Evolutionary conservation across 1,284 basidiomycete genomes (phyloP), one percentile per base, ranked within the genome.

Genomic region (Neonothopanus nambi): DNA sequence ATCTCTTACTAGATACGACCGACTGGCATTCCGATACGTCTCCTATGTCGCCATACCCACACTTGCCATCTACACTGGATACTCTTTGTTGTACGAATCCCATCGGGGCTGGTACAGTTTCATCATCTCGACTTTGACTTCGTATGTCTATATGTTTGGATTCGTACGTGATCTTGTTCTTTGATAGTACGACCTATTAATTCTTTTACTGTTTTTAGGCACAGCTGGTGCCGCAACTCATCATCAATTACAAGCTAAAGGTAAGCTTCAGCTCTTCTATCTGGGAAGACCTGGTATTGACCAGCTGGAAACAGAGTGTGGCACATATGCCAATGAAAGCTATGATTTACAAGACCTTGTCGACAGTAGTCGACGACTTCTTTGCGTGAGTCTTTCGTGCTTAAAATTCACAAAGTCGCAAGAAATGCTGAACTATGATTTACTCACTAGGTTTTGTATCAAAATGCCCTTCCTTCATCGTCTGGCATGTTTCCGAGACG

Each of bases 231-330:
- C 95, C 95, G 39, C 93, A 96, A 70, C 72, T 97, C 51, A 92
- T 95, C 65, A 94, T 95, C 77, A 96, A 98, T 75, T 97, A 96
- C 77, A 96, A 97, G 70, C 80, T 96, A 58, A 95, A 95, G 88
- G 87, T 86, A 52, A 50, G 65, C n/a, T n/a, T n/a, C n/a, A n/a
- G n/a, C 72, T 54, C 55, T 48, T 61, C 57, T 26, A 56, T 54
- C 57, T 48, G 61, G 50, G 35, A 7, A 44, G 38, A 26, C 23
- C 44, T 35, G 40, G 59, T 54, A 45, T 68, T 59, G 52, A 55
- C 56, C 44, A 52, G 39, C 52, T 21, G 59, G 11, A n/a, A 49
- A 30, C 70, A 90, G 85, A 90, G 85, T 65, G 92, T 94, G 36
- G 87, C 93, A 36, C 93, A 95, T 66, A 93, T 95, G 87, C 92